Evolutionary conservation across 129 eudicot genomes (phyloP), one percentile per base, ranked within the genome.

Genomic region (Flaveria sonorensis): DNA sequence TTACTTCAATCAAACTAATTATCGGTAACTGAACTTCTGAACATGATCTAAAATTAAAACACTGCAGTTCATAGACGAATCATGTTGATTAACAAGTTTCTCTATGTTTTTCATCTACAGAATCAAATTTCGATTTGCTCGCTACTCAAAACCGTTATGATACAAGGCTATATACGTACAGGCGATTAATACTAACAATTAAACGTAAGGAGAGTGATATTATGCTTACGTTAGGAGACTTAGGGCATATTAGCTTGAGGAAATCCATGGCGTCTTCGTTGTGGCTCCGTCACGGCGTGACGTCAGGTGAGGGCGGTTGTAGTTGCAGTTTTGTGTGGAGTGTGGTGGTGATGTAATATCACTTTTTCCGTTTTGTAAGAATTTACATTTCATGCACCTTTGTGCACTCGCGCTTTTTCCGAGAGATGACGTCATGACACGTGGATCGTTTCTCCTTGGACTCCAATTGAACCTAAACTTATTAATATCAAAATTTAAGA

Each of bases 171-270:
- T n/a, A n/a, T n/a, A n/a, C n/a, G n/a, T n/a, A 21, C 32, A n/a
- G 19, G 9, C 50, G 52, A 11, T 20, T n/a, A 36, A 18, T 14
- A 50, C 1, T 28, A 2, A 46, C 10, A 10, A 71, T 52, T 3
- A 14, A 20, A 11, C 59, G 20, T 11, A 46, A 45, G 53, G 76
- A 78, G 66, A 78, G 66, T 60, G 71, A 71, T 53, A 57, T 62
- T 7, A 39, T 62, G 69, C 92, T 28, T 91, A 91, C 97, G 67
- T 86, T 76, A 70, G 92, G 90, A 72, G 95, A 91, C 14, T 42
- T 81, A 71, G 97, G 92, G 87, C 95, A 91, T 56, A 91, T 50
- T 23, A 71, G 79, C 73, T 78, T 82, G 55, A 85, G 10, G 72
- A 88, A 71, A 40, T 79, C 88, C 92, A 83, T 85, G 51, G 53